phyloP scores from a whole-genome alignment of 305 asterid genomes.

The Salvia sclarea region DNA sequence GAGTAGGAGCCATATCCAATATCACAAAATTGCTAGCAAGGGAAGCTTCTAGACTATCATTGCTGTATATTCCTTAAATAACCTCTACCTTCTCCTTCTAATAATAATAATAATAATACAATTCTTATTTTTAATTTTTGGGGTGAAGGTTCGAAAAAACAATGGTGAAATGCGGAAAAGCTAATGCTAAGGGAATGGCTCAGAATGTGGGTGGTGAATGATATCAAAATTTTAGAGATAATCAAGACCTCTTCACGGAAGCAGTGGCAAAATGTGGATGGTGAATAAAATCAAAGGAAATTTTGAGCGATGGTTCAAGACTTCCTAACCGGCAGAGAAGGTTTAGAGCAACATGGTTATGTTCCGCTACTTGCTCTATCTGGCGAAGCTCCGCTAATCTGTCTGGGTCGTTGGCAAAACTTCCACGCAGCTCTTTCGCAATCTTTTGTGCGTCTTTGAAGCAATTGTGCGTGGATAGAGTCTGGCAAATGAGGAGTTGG shows the following conservation, averaged over 20 bases:
- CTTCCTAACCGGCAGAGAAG: conserved; percentile 74
- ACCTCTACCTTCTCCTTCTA: conserved; percentile 32
- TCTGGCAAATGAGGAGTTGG: conserved; percentile 41
- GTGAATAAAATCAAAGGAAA: conserved; percentile 77
- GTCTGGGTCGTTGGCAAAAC: conserved; percentile 63
- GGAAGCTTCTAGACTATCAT: conserved; percentile 17
- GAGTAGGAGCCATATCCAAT: conserved; percentile 12
- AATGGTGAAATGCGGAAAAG: conserved; percentile 12
- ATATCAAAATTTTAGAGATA: conserved; percentile 41
- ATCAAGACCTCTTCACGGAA: conserved; percentile 85
- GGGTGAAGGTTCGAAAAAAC: not conserved
- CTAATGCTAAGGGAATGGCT: conserved; percentile 23
- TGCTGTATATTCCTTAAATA: conserved; percentile 2
- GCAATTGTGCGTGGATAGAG: conserved; percentile 54
- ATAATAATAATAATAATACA: conserved; percentile 26
- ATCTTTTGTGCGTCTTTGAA: conserved; percentile 85
- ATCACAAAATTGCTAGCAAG: conserved; percentile 10
- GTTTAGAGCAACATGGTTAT: conserved; percentile 73
- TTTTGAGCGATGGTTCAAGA: conserved; percentile 76
- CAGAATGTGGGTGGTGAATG: conserved; percentile 8
- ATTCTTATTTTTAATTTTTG: conserved; percentile 9
- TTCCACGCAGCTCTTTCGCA: conserved; percentile 69
- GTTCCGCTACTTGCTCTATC: conserved; percentile 93
- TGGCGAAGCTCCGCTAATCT: conserved; percentile 69
- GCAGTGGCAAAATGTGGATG: conserved; percentile 92